Evolutionary conservation across 1,284 basidiomycete genomes (phyloP).

Genomic region (Tylopilus microsporus): DNA sequence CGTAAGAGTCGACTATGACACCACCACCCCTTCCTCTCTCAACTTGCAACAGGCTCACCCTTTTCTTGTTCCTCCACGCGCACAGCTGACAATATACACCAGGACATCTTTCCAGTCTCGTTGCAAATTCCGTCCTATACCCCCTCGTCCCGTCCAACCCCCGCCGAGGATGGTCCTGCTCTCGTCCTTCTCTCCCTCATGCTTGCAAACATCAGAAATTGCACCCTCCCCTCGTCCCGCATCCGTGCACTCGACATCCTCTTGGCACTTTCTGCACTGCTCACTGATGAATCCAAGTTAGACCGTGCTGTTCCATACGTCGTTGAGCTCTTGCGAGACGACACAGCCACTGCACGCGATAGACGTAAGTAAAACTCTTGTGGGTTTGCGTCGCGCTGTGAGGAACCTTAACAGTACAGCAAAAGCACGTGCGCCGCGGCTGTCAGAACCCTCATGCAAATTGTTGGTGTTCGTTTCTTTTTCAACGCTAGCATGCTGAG

Average conservation of each 20-base stretch:
- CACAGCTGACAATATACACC: constrained; percentile 8
- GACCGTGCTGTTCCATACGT: constrained; percentile 93
- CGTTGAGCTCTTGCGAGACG: constrained; percentile 84
- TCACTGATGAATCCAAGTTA: constrained; percentile 93
- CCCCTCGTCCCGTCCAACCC: constrained; percentile 45
- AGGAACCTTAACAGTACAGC: constrained; percentile 50
- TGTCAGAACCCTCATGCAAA: constrained; percentile 77
- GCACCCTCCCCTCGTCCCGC: constrained; percentile 81
- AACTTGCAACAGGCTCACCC: constrained; percentile 58
- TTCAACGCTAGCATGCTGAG: constrained; percentile 1
- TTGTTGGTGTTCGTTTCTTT: constrained; percentile 48
- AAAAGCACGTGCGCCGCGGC: constrained; percentile 66
- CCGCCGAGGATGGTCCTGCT: constrained; percentile 77
- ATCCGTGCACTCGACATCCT: constrained; percentile 84
- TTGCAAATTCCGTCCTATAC: constrained; percentile 69
- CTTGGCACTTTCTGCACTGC: constrained; percentile 74
- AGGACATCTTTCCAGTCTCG: constrained; percentile 77
- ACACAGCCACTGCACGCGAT: constrained; percentile 57
- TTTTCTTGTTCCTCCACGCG: background rate
- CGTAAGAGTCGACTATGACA: constrained; percentile 49
- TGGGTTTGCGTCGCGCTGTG: constrained; percentile 2
- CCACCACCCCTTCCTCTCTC: constrained; percentile 35
- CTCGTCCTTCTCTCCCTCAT: constrained; percentile 79
- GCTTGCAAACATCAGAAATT: constrained; percentile 88
- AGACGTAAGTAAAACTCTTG: constrained; percentile 35